Evolutionary conservation across 2,329 filamentous ascomycete genomes (phyloP).

Genomic region (Trichoderma endophyticum): DNA sequence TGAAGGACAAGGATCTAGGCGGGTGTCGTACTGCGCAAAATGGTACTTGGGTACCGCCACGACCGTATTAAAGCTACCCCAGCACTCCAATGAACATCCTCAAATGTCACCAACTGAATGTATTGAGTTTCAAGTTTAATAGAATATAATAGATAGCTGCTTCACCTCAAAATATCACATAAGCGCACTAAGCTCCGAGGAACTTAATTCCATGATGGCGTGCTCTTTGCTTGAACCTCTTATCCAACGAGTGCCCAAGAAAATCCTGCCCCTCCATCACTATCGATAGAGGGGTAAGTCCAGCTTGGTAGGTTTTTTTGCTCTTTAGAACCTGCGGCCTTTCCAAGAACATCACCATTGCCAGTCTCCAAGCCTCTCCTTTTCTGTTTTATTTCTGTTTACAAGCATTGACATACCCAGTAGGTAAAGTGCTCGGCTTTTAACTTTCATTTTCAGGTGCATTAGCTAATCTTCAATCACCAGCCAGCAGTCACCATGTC

Average conservation of each 20-base stretch:
- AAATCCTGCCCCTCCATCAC: slow-evolving; percentile 9
- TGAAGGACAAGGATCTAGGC: background rate
- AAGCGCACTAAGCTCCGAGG: background rate
- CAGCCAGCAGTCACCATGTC: slow-evolving; percentile 39
- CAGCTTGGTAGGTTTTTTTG: background rate
- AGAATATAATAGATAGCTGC: background rate
- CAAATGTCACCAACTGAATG: background rate
- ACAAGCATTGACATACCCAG: background rate
- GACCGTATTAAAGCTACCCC: background rate
- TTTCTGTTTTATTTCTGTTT: background rate
- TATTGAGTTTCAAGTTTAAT: background rate
- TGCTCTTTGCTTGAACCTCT: background rate
- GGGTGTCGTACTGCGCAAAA: background rate
- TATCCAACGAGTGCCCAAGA: background rate
- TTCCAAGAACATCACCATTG: background rate
- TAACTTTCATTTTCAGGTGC: background rate
- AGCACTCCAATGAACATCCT: background rate
- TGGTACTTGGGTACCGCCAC: background rate
- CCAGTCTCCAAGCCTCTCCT: background rate
- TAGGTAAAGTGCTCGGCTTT: background rate
- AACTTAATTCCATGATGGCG: background rate
- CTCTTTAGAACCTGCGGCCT: background rate
- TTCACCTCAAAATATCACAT: background rate
- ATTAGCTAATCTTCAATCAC: background rate
- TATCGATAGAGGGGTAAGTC: slow-evolving; percentile 15